Evolutionary conservation across 2,329 filamentous ascomycete genomes (phyloP).

Genomic region (Fusarium anguioides): DNA sequence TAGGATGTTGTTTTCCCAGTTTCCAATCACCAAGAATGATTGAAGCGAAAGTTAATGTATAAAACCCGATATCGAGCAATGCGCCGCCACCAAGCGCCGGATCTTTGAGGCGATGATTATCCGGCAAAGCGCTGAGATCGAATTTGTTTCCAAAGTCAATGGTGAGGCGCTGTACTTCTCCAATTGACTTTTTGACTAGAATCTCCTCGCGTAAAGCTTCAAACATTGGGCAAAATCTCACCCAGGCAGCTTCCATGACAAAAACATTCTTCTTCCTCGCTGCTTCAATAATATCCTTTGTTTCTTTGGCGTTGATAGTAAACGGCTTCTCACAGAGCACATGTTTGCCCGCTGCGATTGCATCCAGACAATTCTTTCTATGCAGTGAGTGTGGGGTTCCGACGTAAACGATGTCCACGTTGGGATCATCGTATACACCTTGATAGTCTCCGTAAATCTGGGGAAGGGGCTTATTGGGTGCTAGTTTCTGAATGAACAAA

Average conservation of each 20-base stretch:
- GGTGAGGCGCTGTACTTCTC: slow-evolving; percentile 12
- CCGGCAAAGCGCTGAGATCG: neutral
- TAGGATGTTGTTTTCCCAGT: slow-evolving; percentile 15
- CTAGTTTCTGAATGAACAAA: slow-evolving; percentile 7
- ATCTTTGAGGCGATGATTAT: slow-evolving; percentile 18
- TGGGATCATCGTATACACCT: slow-evolving; percentile 54
- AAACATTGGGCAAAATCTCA: slow-evolving; percentile 21
- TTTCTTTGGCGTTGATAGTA: slow-evolving; percentile 36
- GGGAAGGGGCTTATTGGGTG: neutral
- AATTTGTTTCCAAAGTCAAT: slow-evolving; percentile 29
- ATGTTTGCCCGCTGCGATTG: slow-evolving; percentile 57
- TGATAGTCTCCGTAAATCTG: slow-evolving; percentile 41
- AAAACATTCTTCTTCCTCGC: slow-evolving; percentile 14
- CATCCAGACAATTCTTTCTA: slow-evolving; percentile 56
- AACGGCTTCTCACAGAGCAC: slow-evolving; percentile 61
- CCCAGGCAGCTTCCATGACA: slow-evolving; percentile 29
- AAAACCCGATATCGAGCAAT: slow-evolving; percentile 16
- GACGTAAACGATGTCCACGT: slow-evolving; percentile 59
- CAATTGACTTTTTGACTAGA: slow-evolving; percentile 18
- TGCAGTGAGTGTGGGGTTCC: slow-evolving; percentile 59
- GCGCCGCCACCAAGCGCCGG: slow-evolving; percentile 22
- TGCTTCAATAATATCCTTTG: slow-evolving; percentile 9
- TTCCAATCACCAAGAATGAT: slow-evolving; percentile 26
- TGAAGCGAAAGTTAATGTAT: slow-evolving; percentile 12
- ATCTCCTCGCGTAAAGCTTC: slow-evolving; percentile 18